Conservation (phyloP, 192 early-diverging fungal species). For the Coemansia asiatica region DNA sequence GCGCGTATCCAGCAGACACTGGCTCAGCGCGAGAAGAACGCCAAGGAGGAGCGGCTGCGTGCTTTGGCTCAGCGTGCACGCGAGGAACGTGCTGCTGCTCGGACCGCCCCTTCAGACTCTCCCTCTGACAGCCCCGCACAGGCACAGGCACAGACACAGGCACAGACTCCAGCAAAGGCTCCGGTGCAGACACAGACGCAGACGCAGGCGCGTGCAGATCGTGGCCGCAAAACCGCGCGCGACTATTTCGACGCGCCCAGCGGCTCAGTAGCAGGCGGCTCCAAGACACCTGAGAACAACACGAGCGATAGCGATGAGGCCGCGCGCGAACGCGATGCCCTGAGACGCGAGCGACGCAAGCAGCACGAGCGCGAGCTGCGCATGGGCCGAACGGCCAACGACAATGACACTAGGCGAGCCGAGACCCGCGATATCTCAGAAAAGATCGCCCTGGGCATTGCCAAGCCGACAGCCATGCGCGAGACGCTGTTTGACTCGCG, state of each 20-base stretch:
- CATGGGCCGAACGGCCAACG: slow-evolving; percentile 82
- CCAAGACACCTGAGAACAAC: slow-evolving; percentile 8
- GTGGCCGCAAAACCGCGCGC: slow-evolving; percentile 20
- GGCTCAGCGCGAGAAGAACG: slow-evolving; percentile 90
- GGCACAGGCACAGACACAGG: not conserved
- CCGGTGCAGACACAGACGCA: too few relatives aligned
- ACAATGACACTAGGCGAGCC: slow-evolving; percentile 66
- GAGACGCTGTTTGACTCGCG: slow-evolving; percentile 95
- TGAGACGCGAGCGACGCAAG: slow-evolving; percentile 78
- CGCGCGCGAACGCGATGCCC: slow-evolving; percentile 77
- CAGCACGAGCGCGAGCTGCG: slow-evolving; percentile 85
- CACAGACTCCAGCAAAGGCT: slow-evolving; percentile 13
- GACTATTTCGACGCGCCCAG: slow-evolving; percentile 20
- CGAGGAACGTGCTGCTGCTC: slow-evolving; percentile 71
- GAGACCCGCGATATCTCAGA: slow-evolving; percentile 96
- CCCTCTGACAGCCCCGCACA: too few relatives aligned
- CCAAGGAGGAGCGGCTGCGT: slow-evolving; percentile 88
- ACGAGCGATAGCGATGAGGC: slow-evolving; percentile 31
- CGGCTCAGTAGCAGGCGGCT: slow-evolving; percentile 16
- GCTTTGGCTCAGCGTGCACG: slow-evolving; percentile 89
- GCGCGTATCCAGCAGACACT: slow-evolving; percentile 88
- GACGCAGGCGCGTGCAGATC: slow-evolving; percentile 9
- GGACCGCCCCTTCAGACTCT: too few relatives aligned
- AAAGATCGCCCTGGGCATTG: slow-evolving; percentile 95
- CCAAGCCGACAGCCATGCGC: slow-evolving; percentile 83